These are phyloP conservation scores for Rubus idaeus DNA, from an alignment of 306 rosid genomes.

Conservation along the genomic window DNA sequence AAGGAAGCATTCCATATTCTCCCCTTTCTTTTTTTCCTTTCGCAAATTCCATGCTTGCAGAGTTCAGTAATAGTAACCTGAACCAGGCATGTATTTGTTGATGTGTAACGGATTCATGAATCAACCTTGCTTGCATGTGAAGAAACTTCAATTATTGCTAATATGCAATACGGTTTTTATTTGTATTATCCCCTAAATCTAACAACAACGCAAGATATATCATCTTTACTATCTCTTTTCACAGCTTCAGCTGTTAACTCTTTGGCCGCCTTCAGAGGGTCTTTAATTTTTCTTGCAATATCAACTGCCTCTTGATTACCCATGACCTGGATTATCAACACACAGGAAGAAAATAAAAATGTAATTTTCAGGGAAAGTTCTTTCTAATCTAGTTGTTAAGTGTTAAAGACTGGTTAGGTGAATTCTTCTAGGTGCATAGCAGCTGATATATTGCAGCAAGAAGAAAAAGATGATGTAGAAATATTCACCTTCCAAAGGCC, in stretches of 20 bases:
- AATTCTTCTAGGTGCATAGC: not conserved
- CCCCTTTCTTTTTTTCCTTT: slow-evolving; percentile 9
- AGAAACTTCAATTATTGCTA: slow-evolving; percentile 42
- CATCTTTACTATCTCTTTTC: slow-evolving; percentile 85
- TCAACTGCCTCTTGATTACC: slow-evolving; percentile 88
- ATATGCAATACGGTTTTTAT: slow-evolving; percentile 31
- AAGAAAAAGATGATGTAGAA: slow-evolving; percentile 8
- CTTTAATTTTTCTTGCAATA: slow-evolving; percentile 61
- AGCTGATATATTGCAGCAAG: slow-evolving; percentile 1
- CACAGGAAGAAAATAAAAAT: slow-evolving; percentile 17
- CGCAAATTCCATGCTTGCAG: slow-evolving; percentile 21
- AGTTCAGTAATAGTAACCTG: slow-evolving; percentile 29
- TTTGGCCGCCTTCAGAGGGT: slow-evolving; percentile 81
- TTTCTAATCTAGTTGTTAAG: not conserved
- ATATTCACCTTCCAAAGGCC: slow-evolving; percentile 89
- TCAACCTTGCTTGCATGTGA: slow-evolving; percentile 29
- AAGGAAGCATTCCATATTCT: slow-evolving; percentile 23
- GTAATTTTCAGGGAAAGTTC: not conserved
- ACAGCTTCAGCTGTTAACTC: slow-evolving; percentile 73
- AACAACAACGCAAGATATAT: slow-evolving; percentile 85
- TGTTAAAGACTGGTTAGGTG: not conserved
- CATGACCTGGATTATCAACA: slow-evolving; percentile 63
- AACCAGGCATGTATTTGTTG: slow-evolving; percentile 33
- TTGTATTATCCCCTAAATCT: slow-evolving; percentile 52
- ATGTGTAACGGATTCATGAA: slow-evolving; percentile 25